Evolutionary conservation across 495 filamentous ascomycete species (phyloP).

Genomic region (Penicillium odoratum): DNA sequence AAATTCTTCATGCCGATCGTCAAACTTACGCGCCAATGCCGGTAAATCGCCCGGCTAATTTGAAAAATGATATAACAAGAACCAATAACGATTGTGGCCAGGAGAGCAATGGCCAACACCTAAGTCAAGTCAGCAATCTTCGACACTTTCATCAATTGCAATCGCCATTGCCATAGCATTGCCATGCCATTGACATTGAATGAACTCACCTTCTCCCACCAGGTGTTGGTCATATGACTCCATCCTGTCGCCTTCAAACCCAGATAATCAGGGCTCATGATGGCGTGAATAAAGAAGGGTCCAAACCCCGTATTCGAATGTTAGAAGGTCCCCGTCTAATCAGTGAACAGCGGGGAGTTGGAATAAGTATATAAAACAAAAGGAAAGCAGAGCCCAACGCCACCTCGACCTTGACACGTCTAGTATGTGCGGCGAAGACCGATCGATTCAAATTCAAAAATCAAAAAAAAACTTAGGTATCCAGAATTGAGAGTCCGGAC

Average conservation of each 20-base stretch:
- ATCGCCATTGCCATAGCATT: too few relatives aligned
- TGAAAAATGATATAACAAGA: not conserved
- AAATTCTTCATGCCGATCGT: not conserved
- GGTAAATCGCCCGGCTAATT: not conserved
- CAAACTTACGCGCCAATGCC: conserved; percentile 8
- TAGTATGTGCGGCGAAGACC: conserved; percentile 1
- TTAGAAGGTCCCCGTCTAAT: not conserved
- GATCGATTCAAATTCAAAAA: not conserved
- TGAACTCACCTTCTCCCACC: conserved; percentile 4
- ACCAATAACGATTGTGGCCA: conserved; percentile 2
- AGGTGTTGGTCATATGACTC: conserved; percentile 6
- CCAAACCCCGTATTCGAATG: not conserved
- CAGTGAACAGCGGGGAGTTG: not conserved
- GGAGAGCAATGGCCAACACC: not conserved
- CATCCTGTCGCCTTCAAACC: conserved; percentile 1
- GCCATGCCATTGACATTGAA: not conserved
- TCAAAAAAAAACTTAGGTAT: not conserved
- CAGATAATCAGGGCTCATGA: conserved; percentile 1
- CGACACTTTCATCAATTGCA: too few relatives aligned
- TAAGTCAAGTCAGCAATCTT: not conserved
- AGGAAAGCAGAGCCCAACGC: not conserved
- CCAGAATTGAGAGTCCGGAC: not conserved
- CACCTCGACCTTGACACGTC: conserved; percentile 1
- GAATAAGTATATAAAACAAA: conserved; percentile 2
- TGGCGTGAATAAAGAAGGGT: conserved; percentile 2